phyloP scores from a whole-genome alignment of 306 rosid genomes.

The Adenanthera pavonina region DNA sequence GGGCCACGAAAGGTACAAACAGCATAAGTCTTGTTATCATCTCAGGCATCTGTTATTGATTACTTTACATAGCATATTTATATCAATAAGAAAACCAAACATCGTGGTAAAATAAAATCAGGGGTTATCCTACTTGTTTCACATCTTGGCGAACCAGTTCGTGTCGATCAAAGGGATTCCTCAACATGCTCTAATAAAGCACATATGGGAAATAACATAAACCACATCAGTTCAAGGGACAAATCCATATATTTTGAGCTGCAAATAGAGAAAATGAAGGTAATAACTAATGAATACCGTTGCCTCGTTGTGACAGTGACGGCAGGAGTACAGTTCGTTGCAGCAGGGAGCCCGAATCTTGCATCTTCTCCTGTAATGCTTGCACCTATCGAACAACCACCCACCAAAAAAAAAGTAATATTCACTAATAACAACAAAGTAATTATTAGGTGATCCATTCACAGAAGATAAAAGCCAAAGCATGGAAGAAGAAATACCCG shows the following conservation, averaged over 20 bases:
- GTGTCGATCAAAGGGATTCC: constrained; percentile 71
- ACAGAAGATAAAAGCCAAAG: not conserved
- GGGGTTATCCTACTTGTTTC: constrained; percentile 59
- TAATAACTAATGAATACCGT: constrained; percentile 51
- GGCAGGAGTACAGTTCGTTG: constrained; percentile 86
- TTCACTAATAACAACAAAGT: not conserved
- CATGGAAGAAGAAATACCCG: constrained; percentile 48
- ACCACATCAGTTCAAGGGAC: constrained; percentile 43
- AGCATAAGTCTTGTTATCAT: constrained; percentile 1
- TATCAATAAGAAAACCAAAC: not conserved
- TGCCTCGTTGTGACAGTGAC: constrained; percentile 93
- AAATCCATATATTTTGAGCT: constrained; percentile 21
- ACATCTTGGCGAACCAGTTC: constrained; percentile 81
- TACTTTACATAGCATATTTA: not conserved
- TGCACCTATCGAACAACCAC: constrained; percentile 58
- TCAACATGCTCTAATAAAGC: constrained; percentile 67
- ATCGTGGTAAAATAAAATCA: not conserved
- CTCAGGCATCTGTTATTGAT: not conserved
- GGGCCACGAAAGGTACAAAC: constrained; percentile 18
- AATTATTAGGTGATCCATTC: not conserved
- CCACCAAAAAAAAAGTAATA: not conserved
- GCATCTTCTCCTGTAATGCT: constrained; percentile 94
- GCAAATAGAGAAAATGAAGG: constrained; percentile 1
- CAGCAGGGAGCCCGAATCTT: constrained; percentile 95
- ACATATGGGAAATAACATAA: constrained; percentile 7